Evolutionary conservation across 805 yeast species (phyloP).

Genomic region (Kuraishia hungarica): DNA sequence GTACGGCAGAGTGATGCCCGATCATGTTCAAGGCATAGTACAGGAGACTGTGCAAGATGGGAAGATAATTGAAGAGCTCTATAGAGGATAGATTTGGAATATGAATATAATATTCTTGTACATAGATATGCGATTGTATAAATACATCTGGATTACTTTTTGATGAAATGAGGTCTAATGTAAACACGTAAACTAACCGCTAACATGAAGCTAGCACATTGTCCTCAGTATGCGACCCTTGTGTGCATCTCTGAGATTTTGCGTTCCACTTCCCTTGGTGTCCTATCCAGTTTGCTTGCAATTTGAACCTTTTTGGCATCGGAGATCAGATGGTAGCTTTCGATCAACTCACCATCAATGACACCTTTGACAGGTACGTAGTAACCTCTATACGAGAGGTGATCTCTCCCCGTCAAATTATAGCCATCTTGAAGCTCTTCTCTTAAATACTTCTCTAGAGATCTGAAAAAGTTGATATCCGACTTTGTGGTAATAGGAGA

Average conservation of each 20-base stretch:
- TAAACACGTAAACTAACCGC: too few relatives aligned
- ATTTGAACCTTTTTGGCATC: constrained; percentile 26
- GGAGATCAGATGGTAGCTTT: constrained; percentile 33
- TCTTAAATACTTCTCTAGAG: constrained; percentile 41
- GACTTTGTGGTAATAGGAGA: constrained; percentile 55
- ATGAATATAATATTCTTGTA: neutral
- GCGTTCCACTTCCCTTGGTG: constrained; percentile 39
- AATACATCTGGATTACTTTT: neutral
- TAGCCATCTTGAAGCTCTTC: constrained; percentile 20
- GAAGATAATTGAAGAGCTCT: constrained; percentile 45
- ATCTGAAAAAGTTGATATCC: constrained; percentile 52
- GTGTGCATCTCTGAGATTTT: constrained; percentile 44
- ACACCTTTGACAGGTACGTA: constrained; percentile 72
- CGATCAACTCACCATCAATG: constrained; percentile 86
- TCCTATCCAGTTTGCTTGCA: constrained; percentile 33
- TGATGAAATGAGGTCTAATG: too few relatives aligned
- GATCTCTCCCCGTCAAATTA: constrained; percentile 57
- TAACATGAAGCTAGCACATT: neutral
- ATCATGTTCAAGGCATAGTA: constrained; percentile 58
- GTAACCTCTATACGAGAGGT: constrained; percentile 61
- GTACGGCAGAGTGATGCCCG: constrained; percentile 72
- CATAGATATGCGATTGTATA: neutral
- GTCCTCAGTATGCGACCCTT: constrained; percentile 23
- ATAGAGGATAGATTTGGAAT: constrained; percentile 31
- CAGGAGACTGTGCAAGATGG: constrained; percentile 41